phyloP scores from a whole-genome alignment of 176 grass and related monocot species.

The Carex parvula region DNA sequence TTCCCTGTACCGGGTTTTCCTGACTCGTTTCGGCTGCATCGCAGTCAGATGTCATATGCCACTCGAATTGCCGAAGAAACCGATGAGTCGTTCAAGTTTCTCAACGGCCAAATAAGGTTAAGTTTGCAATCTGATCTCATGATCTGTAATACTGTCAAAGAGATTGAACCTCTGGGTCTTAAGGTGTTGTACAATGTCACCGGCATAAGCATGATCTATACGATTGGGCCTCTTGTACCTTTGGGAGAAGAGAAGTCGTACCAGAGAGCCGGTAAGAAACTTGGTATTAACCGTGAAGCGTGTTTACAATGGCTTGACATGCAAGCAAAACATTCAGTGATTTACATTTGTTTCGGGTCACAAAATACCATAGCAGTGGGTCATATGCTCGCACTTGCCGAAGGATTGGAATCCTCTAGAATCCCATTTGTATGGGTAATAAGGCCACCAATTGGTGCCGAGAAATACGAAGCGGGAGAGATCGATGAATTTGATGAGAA shows the following conservation, averaged over 20 bases:
- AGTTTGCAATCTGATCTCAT: conserved; percentile 4
- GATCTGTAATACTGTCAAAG: conserved; percentile 18
- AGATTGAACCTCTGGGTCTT: conserved; percentile 17
- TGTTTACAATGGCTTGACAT: conserved; percentile 35
- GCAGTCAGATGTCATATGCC: not conserved
- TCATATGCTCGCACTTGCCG: conserved; percentile 39
- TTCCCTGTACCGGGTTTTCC: conserved; percentile 20
- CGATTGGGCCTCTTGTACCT: conserved; percentile 31
- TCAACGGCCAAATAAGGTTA: not conserved
- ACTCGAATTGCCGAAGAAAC: not conserved
- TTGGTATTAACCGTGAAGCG: not conserved
- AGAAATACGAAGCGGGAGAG: not conserved
- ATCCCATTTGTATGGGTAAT: conserved; percentile 46
- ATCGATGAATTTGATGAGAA: not conserved
- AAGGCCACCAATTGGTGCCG: conserved; percentile 22
- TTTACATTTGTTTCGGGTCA: conserved; percentile 50
- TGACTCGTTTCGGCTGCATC: conserved; percentile 8
- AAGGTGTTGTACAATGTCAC: conserved; percentile 4
- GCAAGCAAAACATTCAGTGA: conserved; percentile 28
- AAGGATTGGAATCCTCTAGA: conserved; percentile 37
- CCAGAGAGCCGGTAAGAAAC: not conserved
- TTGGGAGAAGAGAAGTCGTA: not conserved
- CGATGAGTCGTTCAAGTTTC: not conserved
- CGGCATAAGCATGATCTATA: conserved; percentile 22
- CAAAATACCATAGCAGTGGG: conserved; percentile 34